Base-by-base conservation (phyloP, 2,329 filamentous ascomycete genomes). In the Fusarium albidum region DNA sequence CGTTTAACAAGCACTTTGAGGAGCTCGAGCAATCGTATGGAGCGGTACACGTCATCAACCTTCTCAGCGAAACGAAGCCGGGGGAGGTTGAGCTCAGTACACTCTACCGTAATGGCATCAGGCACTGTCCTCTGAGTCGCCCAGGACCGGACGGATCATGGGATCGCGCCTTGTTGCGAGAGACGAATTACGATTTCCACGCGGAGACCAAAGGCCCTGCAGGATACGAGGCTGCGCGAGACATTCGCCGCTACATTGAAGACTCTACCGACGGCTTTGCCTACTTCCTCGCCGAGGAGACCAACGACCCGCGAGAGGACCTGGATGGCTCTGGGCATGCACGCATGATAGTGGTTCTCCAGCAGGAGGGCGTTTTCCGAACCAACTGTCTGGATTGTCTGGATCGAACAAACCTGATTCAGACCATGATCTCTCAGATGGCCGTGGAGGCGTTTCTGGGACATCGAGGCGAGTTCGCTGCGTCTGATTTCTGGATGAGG, bases 311-410 rank as follows among this genome's bases (percentile, higher is more conserved):
- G 14, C 71, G 73, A 14, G 76, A 82, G 26, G 66, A 69, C 9
- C 69, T 66, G 3, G 68, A 72, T 12, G 72, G 72, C n/a, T 77
- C 64, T 32, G 63, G 66, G 11, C 67, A 75, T 21, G 66, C 68
- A 7, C 77, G 82, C 17, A 79, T 79, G 77, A 82, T 90, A 8
- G 86, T 92, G 3, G 84, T 96, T 17, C 77, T 97, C 43, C 92
- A 96, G 69, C 95, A 99, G 73, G 91, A 96, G 70, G 94, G 95
- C n/a, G 85, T 96, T 6, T 98, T 98, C 72, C 84, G 94, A 57
- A 96, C 93, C 5, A 99, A 99, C 67, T 99, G 95, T 71, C 80
- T 99, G 21, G 95, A 99, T 72, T 99, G 95, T 70, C 79, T 99
- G 35, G 95, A 99, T 71, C 86, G 95, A 52, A 99, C 95, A 8